Evolutionary conservation across 1,139 yeast species (phyloP), one percentile per base, ranked within the genome.

Genomic region (Lodderomyces jiufengensis): DNA sequence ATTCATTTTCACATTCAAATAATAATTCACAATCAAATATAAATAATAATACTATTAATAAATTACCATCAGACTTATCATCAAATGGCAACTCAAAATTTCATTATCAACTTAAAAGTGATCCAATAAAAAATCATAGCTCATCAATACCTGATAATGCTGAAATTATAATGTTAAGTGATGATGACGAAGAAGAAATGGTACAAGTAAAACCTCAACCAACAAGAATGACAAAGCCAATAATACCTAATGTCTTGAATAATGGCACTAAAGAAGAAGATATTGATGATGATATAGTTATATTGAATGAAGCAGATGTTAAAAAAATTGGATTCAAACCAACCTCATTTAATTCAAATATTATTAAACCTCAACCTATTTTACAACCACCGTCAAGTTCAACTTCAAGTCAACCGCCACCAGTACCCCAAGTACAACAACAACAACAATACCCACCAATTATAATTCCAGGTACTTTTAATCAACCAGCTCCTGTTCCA

Each of bases 401-500:
- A n/a, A n/a, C n/a, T n/a, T n/a, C n/a, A n/a, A n/a, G n/a, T n/a
- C 14, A 24, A 20, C 25, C 24, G 18, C 14, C 3, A 18, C 12
- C 10, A 27, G 22, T 5, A 10, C 14, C n/a, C 9, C 9, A 10
- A 10, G 23, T 14, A n/a, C 31, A 21, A 18, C 23, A 24, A 20
- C 24, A 24, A 18, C 13, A 20, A 8, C 31, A 28, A 28, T 16
- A 15, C 3, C 20, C 20, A 16, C 22, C 23, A 18, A 31, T 4
- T 23, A 28, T 18, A 5, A 28, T 15, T 22, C 29, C 32, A 3
- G 33, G 30, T 27, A 12, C 39, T 6, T 58, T 41, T 41, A 62
- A 64, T 38, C 44, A 46, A 25, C 70, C 72, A 0, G 66, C 58
- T 0, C 67, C 69, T 1, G 65, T 61, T 0, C 54, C 57, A 9